A percentile compares a stretch with the other conserved stretches of the same genome.
phyloP scores from a whole-genome alignment of 1,284 basidiomycete genomes.

The Anthracocystis walkeri region DNA sequence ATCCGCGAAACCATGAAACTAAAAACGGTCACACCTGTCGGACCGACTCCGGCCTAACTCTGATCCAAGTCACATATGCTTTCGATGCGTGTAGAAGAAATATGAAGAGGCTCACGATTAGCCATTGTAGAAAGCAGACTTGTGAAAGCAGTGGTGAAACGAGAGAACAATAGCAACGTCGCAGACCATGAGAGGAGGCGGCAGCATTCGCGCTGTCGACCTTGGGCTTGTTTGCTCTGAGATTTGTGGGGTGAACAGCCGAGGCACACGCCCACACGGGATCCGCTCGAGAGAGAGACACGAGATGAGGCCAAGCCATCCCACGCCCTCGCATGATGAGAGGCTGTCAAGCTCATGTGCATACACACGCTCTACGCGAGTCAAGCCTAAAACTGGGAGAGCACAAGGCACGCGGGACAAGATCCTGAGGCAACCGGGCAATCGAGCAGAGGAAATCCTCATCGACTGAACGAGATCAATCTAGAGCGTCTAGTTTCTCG shows the following conservation, averaged over 20 bases:
- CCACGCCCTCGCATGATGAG: not conserved
- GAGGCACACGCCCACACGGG: not conserved
- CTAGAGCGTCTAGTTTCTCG: conserved; percentile 2
- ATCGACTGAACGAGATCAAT: not conserved
- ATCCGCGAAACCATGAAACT: not conserved
- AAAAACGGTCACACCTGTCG: conserved; percentile 3
- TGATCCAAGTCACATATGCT: not conserved
- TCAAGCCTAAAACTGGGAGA: conserved; percentile 1
- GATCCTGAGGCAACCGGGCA: not conserved
- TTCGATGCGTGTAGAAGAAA: not conserved
- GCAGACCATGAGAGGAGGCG: no score
- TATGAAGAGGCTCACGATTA: not conserved
- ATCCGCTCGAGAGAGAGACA: not conserved
- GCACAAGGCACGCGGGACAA: conserved; percentile 4
- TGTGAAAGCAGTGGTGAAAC: no score
- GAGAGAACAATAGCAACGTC: no score
- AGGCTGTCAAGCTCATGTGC: not conserved
- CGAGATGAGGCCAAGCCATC: not conserved
- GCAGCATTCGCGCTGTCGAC: no score
- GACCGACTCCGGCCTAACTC: not conserved
- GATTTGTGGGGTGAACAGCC: not conserved
- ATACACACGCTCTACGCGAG: conserved; percentile 2
- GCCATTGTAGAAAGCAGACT: no score
- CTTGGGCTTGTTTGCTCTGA: not conserved
- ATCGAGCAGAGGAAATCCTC: not conserved